Evolutionary conservation across 164 flowering plant species (phyloP), one percentile per base, ranked within the genome.

Genomic region (Pachysandra terminalis): DNA sequence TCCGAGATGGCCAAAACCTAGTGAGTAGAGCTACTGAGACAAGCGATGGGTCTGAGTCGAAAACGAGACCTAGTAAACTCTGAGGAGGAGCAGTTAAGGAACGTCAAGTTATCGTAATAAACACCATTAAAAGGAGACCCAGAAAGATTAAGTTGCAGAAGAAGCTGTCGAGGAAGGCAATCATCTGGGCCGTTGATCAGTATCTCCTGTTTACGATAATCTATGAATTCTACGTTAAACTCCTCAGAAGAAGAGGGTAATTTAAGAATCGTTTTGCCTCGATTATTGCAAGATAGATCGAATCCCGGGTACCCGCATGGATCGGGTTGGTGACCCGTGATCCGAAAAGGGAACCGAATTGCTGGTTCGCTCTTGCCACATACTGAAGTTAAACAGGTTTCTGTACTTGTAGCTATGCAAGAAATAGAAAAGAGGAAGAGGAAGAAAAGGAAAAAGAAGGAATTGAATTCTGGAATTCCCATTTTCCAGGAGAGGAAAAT

Each of bases 301-400:
- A 86, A 86, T 0, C 90, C 87, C 0, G 87, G 83, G 56, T 74
- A 82, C 23, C 83, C 79, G 54, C 85, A 80, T 67, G 66, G 40
- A 24, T 41, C 32, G 2, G 49, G 54, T 10, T 74, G 76, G 19
- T 19, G 64, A 54, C 9, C 61, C 24, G 66, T 22, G 10, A 79
- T 19, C 7, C 59, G 66, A 74, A 84, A 84, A 7, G 88, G 88
- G 68, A 86, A 85, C 3, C 84, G 79, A 35, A 81, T 56, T 0
- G 49, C 4, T 24, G 76, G 54, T 35, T 51, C 49, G 8, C 14
- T 26, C 10, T n/a, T 16, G 52, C 68, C 35, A 22, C 66, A 40
- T 23, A 28, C 5, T 7, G 55, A 64, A 32, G 5, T 51, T 16
- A 23, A 48, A 24, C 52, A 49, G 5, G 7, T 27, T 16, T 57